phyloP scores from a whole-genome alignment of 306 rosid species.

The apple (Malus domestica) region ASM211411v1 NC_041796.1:23917001-23917500 shows the following conservation, averaged over 20 bases:
- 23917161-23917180: neutral
- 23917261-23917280: neutral
- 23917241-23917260: neutral
- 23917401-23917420: no score
- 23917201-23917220: neutral
- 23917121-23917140: neutral
- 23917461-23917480: no score
- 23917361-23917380: neutral
- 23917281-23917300: neutral
- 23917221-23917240: neutral
- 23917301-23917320: neutral
- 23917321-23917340: neutral
- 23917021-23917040: conserved; percentile 87
- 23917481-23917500: no score
- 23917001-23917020: conserved; percentile 70
- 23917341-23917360: neutral
- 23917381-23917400: neutral
- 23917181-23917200: neutral
- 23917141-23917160: neutral
- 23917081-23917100: conserved; percentile 39
- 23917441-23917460: no score
- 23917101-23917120: conserved; percentile 3
- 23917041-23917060: conserved; percentile 79
- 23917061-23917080: conserved; percentile 57
- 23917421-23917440: no score